Base-by-base conservation (phyloP, 2,329 filamentous ascomycete genomes). In the Alternaria sp. region DNA sequence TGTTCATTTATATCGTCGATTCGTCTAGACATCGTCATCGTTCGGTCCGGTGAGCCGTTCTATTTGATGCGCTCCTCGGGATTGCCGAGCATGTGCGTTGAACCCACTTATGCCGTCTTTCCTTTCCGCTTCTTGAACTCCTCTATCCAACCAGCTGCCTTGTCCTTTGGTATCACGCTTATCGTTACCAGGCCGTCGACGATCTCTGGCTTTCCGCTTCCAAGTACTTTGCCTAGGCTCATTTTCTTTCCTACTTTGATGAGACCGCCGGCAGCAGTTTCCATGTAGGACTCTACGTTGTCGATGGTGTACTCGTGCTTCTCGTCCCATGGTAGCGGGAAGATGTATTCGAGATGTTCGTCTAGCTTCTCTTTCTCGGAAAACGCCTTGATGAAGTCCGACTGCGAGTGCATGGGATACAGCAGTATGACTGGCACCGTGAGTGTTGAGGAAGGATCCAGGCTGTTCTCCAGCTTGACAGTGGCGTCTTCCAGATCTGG, bases 161-260 rank as follows among this genome's bases (percentile, higher is more conserved):
- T 89, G 4, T 79, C 81, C 73, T 87, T 90, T 0, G 95, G 95
- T 68, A 99, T 85, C 2, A 98, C 88, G 76, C 92, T 94, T 28
- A 99, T 88, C 75, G 85, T 89, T 23, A 98, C 87, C 66, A 98
- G 81, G 28, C 93, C 91, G 80, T 99, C 95, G 50, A 97, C 89
- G 10, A 99, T 86, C 81, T 97, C 94, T 7, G 96, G 88, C 75
- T 91, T 94, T 7, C 92, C 93, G 9, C 88, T 88, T 9, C 85
- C 85, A 66, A 98, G 80, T 28, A 95, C 87, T 82, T 93, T 92
- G 55, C 93, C 80, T 70, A 98, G 79, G 20, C 88, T 84, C 67
- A 96, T 86, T 76, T 95, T 96, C 86, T 92, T 94, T 51, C 96
- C 95, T 21, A 94, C 90, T 83, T 97, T 97, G 73, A 97, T 88